Evolutionary conservation across 345 rosid genomes (phyloP), one percentile per base, ranked within the genome.

Genomic region (Psidium guajava): DNA sequence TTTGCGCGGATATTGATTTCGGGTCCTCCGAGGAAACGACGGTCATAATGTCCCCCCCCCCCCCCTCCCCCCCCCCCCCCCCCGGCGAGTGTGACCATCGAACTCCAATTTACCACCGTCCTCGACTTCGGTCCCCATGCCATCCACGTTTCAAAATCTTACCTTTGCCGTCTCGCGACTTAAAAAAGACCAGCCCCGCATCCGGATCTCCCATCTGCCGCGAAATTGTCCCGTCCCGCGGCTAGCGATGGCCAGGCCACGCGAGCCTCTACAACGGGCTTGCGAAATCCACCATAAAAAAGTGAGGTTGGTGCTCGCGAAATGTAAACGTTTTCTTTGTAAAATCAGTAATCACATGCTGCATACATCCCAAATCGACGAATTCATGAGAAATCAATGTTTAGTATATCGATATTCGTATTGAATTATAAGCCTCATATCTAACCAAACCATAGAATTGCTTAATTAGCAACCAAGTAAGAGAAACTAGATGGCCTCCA

Each of bases 401-500:
- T 11, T 6, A 2, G 11, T n/a, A 32, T 16, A 36, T 58, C 36
- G 2, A n/a, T 4, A n/a, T 58, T 6, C 69, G 11, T 6, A 58
- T 2, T 8, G 24, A 8, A n/a, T 55, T 8, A 10, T 21, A 22
- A 55, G 58, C 58, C 25, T 22, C 58, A 11, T 55, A 11, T 58
- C 14, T n/a, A n/a, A 58, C 27, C 69, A n/a, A 12, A n/a, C 6
- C 18, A n/a, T 32, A 58, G 12, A 15, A n/a, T n/a, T 58, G 36
- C 69, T 58, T 28, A 2, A 13, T 58, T 58, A 12, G 32, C 69
- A n/a, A 58, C 18, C n/a, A n/a, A n/a, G 69, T 58, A 14, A 5
- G 64, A 58, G 8, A 25, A 11, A 25, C 32, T 25, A 3, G 18
- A 2, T 1, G 2, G 6, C 6, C 28, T 0, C 15, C 28, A 57